Evolutionary conservation across 257 asterid species (phyloP).

Genomic region (Gentiana straminea): DNA sequence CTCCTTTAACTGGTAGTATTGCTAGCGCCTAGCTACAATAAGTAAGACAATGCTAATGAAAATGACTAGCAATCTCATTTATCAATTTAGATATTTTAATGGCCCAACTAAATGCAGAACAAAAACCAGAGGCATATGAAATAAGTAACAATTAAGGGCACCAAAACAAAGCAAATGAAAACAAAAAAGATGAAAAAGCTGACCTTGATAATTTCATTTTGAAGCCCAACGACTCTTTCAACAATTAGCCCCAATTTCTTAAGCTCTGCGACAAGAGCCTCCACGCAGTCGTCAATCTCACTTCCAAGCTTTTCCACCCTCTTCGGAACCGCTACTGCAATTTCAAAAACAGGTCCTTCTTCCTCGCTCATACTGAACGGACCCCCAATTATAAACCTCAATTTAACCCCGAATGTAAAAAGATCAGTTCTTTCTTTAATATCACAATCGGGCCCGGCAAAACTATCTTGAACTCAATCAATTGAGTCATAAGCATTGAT

Average conservation of each 20-base stretch:
- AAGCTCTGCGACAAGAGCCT: conserved; percentile 59
- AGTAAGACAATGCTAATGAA: no score
- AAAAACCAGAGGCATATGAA: not conserved
- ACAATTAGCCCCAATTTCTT: conserved; percentile 55
- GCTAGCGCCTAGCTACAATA: no score
- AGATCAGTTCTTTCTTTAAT: not conserved
- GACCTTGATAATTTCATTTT: conserved; percentile 77
- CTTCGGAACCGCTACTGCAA: conserved; percentile 64
- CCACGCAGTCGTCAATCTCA: conserved; percentile 32
- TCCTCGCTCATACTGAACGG: conserved; percentile 50
- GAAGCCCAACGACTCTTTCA: conserved; percentile 68
- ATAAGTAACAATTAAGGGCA: not conserved
- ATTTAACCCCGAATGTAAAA: not conserved
- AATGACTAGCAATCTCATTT: not conserved
- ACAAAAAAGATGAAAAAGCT: not conserved
- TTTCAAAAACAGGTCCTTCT: conserved; percentile 56
- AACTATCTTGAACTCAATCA: conserved; percentile 11
- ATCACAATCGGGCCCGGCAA: conserved; percentile 2
- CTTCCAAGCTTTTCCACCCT: conserved; percentile 27
- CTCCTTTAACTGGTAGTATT: no score
- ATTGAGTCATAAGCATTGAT: conserved; percentile 8
- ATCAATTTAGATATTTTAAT: not conserved
- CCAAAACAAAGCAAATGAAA: not conserved
- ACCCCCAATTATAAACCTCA: conserved; percentile 10
- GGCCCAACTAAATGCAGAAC: not conserved